Conservation (phyloP, 1,284 basidiomycete species). For the Ustilago lituana region DNA sequence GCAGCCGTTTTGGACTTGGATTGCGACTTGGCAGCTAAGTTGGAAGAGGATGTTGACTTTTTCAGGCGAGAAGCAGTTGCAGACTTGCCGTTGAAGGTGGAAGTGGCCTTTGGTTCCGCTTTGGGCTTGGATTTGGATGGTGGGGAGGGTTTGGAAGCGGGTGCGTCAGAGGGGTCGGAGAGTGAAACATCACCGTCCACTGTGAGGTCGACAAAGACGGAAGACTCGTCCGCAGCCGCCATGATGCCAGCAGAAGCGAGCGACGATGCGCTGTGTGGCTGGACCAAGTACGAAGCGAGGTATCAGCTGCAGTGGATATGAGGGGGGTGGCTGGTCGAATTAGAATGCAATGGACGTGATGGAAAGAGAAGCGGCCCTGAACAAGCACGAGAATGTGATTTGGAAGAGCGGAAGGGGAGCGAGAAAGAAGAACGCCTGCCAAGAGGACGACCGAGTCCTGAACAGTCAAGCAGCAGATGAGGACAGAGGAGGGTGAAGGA, state of each 20-base stretch:
- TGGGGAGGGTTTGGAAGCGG: not conserved
- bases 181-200: conserved; percentile 27
- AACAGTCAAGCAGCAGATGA: too few species aligned
- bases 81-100: too few species aligned
- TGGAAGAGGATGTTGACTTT: conserved; percentile 28
- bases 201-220: conserved; percentile 30
- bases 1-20: conserved; percentile 4
- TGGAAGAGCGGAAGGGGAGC: too few species aligned
- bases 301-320: too few species aligned
- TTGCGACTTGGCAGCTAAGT: not conserved
- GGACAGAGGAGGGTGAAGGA: too few species aligned
- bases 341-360: too few species aligned
- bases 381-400: too few species aligned
- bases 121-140: conserved; percentile 13
- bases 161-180: conserved; percentile 36
- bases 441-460: too few species aligned
- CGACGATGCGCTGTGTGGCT: not conserved
- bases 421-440: too few species aligned
- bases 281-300: not conserved
- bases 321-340: too few species aligned
- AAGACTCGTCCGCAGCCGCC: conserved; percentile 6
- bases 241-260: not conserved
- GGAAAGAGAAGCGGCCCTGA: too few species aligned
- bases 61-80: not conserved
- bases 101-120: not conserved